Evolutionary conservation across 164 flowering plant genomes (phyloP).

Genomic region (Amborella trichopoda): DNA sequence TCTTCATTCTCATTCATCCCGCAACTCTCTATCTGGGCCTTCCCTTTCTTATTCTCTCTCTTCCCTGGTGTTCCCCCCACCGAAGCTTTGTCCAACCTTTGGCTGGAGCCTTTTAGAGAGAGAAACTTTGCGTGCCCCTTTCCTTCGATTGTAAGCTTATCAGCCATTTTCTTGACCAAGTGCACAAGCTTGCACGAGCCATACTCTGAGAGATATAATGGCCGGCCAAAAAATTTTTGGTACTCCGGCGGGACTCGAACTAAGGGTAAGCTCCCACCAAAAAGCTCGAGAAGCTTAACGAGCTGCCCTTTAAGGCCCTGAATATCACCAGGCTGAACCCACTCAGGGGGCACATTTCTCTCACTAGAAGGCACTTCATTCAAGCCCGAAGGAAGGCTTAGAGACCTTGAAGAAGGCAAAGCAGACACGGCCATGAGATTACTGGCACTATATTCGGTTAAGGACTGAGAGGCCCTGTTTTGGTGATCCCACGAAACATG

Average conservation of each 20-base stretch:
- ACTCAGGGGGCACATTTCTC: conserved; percentile 23
- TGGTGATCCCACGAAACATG: conserved; percentile 22
- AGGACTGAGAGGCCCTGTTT: conserved; percentile 34
- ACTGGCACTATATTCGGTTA: conserved; percentile 32
- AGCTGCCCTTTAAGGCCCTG: conserved; percentile 67
- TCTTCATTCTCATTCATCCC: conserved; percentile 5
- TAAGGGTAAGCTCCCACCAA: conserved; percentile 67
- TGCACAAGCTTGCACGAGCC: conserved; percentile 68
- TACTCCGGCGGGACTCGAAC: conserved; percentile 67
- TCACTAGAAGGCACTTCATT: conserved; percentile 31
- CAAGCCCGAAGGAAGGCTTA: conserved; percentile 41
- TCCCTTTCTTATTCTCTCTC: conserved; percentile 46
- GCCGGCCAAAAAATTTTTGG: conserved; percentile 60
- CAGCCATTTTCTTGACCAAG: conserved; percentile 76
- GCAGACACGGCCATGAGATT: conserved; percentile 21
- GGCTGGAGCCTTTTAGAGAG: conserved; percentile 31
- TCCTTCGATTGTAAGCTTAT: conserved; percentile 46
- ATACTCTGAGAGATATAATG: conserved; percentile 68
- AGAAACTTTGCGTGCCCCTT: conserved; percentile 60
- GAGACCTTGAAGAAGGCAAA: conserved; percentile 36
- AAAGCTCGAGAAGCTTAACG: conserved; percentile 64
- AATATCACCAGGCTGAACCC: conserved; percentile 87
- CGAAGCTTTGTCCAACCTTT: conserved; percentile 14
- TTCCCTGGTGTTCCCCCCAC: too few relatives aligned
- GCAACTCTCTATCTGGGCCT: conserved; percentile 25